Evolutionary conservation across 2,329 filamentous ascomycete species (phyloP), one percentile per base, ranked within the genome.

Genomic region (Cordyceps cicadae): DNA sequence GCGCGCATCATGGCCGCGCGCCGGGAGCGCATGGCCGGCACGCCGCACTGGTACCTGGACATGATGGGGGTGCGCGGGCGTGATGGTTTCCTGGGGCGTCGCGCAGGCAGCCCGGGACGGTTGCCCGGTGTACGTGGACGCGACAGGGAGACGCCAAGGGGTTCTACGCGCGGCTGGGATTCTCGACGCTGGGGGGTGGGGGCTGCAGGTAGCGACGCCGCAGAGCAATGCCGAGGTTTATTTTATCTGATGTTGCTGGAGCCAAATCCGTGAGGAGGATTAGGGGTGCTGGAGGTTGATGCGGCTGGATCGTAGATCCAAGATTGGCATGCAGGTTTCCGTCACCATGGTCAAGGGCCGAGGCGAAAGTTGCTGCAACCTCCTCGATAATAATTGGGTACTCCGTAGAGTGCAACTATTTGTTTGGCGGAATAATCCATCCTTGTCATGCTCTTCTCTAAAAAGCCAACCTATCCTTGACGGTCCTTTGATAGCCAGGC

Each of bases 101-200:
- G 67, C 74, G 29, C 71, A 69, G 62, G 79, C 79, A 1, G 80
- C 82, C 64, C 70, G 68, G 5, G 74, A 72, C 1, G 71, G 74
- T 0, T 63, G 71, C 15, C 75, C 77, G 50, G 73, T 75, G 11
- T 84, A 79, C 67, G 67, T 84, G 1, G 80, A 83, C 62, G 77
- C 80, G 9, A 81, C 80, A 51, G 74, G 73, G 0, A n/a, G 74
- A 73, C 17, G 81, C 78, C 2, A 75, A 71, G 61, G 72, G 70
- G 0, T 58, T 82, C 19, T 84, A 84, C 69, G 67, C 73, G 62
- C 77, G 73, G 63, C 72, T 77, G 65, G 81, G 80, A 3, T 84
- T 80, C 64, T 66, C 67, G 58, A 67, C 71, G 8, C 62, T 78
- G 17, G 75, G 74, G 2, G 68, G 71, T n/a, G n/a, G n/a, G n/a